Base-by-base conservation (phyloP, 176 grass and related monocot species). In the Microstegium vimineum region DNA sequence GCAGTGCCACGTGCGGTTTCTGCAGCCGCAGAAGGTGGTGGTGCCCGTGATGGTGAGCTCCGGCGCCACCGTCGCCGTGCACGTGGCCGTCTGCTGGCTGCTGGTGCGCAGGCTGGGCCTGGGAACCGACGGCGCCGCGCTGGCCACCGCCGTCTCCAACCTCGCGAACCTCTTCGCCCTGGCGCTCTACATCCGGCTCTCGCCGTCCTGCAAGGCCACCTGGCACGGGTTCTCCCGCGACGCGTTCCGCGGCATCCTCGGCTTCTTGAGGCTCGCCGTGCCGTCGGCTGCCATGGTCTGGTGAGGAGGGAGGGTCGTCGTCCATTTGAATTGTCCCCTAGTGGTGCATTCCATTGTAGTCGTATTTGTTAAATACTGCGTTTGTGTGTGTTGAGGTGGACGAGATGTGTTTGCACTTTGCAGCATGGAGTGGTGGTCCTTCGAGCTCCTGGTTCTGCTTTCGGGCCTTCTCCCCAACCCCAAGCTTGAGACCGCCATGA, bases 81-180 rank as follows among this genome's bases (percentile, higher is more conserved):
- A 75, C 49, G 49, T 60, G 1, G 32, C 51, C 32, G 51, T 5
- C 11, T 76, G 73, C 73, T 77, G 74, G 74, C n/a, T 77, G 56
- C 56, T 77, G 35, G 74, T 77, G 8, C 56, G 54, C 35, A 2
- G 74, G 56, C 56, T 77, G 0, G 36, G 74, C 0, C 13, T 77
- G n/a, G 74, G 74, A 8, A 46, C 81, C 49, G 82, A 87, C 66
- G 87, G 90, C 34, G 87, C 90, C 30, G 87, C 90, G n/a, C 47
- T 77, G n/a, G 74, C 56, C 14, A 77, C 17, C 56, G 54, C 74
- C 13, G 54, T 62, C 23, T 77, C 74, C 36, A 77, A 77, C 35
- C 56, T 77, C 0, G 56, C 14, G 4, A 77, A 77, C 15, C 35
- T 77, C 1, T 18, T 23, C 6, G 7, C 11, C 0, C 54, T 77